phyloP scores from a whole-genome alignment of 2,329 filamentous ascomycete genomes.

The Colletotrichum karsti region DNA sequence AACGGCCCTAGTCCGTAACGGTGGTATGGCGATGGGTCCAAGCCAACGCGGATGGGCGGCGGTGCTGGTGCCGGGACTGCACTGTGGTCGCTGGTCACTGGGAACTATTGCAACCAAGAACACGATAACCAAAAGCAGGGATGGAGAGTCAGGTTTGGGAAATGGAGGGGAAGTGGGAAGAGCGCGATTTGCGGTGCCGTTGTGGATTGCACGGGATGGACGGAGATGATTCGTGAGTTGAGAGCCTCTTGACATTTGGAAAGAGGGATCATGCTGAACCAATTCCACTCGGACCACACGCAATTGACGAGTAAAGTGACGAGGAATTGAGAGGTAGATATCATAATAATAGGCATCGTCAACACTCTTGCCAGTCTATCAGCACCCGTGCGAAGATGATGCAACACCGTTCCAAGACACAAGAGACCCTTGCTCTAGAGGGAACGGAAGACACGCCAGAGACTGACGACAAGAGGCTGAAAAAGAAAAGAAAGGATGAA shows the following conservation, averaged over 20 bases:
- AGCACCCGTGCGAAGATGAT: background rate
- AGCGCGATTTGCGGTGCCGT: slow-evolving; percentile 15
- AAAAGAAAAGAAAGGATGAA: slow-evolving; percentile 1
- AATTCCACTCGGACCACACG: background rate
- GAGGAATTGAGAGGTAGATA: too few species aligned
- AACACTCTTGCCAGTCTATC: too few species aligned
- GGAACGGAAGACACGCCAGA: background rate
- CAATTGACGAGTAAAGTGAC: background rate
- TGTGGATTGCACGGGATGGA: slow-evolving; percentile 25
- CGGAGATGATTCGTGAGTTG: slow-evolving; percentile 23
- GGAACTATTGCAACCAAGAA: slow-evolving; percentile 6
- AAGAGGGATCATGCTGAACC: slow-evolving; percentile 22
- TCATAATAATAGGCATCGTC: too few species aligned
- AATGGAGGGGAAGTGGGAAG: background rate
- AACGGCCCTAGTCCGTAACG: background rate
- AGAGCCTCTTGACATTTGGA: background rate
- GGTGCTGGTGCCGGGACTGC: background rate
- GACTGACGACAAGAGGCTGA: background rate
- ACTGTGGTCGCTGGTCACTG: too few species aligned
- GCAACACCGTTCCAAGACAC: slow-evolving; percentile 13
- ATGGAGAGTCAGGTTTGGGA: slow-evolving; percentile 16
- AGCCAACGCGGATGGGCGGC: slow-evolving; percentile 9
- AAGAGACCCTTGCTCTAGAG: slow-evolving; percentile 6
- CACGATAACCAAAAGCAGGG: slow-evolving; percentile 18
- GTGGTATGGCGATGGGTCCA: background rate